A percentile compares a stretch with the other conserved stretches of the same genome.
These are phyloP conservation scores for Dichotomopilus funicola DNA, from an alignment of 2,329 filamentous ascomycete species.

Conservation along the genomic window DNA sequence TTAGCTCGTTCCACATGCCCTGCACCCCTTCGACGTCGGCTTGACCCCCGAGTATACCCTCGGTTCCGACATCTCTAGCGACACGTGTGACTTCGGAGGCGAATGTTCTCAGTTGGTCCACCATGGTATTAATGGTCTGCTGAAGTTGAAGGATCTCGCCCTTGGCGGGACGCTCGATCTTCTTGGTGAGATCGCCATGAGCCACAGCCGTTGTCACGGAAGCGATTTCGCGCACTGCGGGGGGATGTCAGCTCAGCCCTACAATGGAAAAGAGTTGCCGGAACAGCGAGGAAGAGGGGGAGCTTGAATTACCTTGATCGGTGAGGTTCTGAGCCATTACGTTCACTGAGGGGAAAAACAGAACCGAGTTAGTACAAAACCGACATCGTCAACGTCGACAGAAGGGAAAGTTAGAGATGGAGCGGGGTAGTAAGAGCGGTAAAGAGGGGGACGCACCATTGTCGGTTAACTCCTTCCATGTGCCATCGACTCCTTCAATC, in stretches of 20 bases:
- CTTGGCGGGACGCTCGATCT: slow-evolving; percentile 72
- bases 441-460: slow-evolving; percentile 48
- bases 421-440: background rate
- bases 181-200: slow-evolving; percentile 75
- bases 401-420: background rate
- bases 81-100: slow-evolving; percentile 79
- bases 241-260: slow-evolving; percentile 1
- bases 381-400: background rate
- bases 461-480: slow-evolving; percentile 94
- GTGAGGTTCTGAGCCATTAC: slow-evolving; percentile 79
- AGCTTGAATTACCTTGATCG: slow-evolving; percentile 51
- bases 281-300: background rate
- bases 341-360: slow-evolving; percentile 52
- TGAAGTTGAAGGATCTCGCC: slow-evolving; percentile 79
- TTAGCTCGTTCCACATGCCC: slow-evolving; percentile 84
- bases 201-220: slow-evolving; percentile 79
- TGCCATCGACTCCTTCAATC: slow-evolving; percentile 89
- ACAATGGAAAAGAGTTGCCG: background rate
- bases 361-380: slow-evolving; percentile 22
- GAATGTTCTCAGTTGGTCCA: slow-evolving; percentile 76
- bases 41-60: slow-evolving; percentile 75
- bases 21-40: slow-evolving; percentile 77
- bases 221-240: slow-evolving; percentile 69
- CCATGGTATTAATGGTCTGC: slow-evolving; percentile 86
- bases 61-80: slow-evolving; percentile 75